These are phyloP conservation scores for Trichosporon sp. DNA, from an alignment of 1,284 basidiomycete genomes.

Conservation along the genomic window DNA sequence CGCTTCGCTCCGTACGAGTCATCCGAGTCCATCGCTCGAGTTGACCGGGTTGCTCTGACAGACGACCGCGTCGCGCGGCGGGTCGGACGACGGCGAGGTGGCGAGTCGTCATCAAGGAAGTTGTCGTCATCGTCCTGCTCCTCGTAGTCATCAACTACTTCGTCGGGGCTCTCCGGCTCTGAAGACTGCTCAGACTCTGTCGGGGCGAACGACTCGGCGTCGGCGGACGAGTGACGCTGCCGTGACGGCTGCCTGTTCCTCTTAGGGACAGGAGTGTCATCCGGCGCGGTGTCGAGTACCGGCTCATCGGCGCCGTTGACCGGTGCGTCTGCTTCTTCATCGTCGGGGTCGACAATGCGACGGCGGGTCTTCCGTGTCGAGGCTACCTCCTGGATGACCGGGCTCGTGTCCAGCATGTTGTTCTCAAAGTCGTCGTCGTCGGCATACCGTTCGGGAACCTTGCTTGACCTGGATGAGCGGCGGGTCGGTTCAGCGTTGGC, in stretches of 20 bases:
- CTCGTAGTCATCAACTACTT: constrained; percentile 26
- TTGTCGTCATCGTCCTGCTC: constrained; percentile 44
- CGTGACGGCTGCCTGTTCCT: constrained; percentile 12
- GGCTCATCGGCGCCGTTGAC: constrained; percentile 1
- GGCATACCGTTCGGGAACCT: constrained; percentile 50
- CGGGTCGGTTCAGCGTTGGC: constrained; percentile 42
- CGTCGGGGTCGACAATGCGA: constrained; percentile 31
- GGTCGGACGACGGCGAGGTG: constrained; percentile 10
- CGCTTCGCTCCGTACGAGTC: constrained; percentile 32
- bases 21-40: constrained; percentile 28
- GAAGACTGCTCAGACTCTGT: constrained; percentile 25
- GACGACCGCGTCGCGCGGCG: constrained; percentile 5
- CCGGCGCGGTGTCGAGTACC: not conserved
- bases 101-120: constrained; percentile 1
- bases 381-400: constrained; percentile 11
- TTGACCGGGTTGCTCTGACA: constrained; percentile 6
- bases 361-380: constrained; percentile 25
- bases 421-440: constrained; percentile 35
- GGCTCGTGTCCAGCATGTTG: constrained; percentile 23
- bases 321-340: constrained; percentile 35
- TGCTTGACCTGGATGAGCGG: constrained; percentile 39
- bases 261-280: constrained; percentile 8
- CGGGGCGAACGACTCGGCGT: constrained; percentile 34
- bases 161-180: constrained; percentile 21
- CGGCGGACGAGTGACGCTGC: constrained; percentile 10